phyloP scores from a whole-genome alignment of 139 green algal species.

The Asterochloris sp. region DNA sequence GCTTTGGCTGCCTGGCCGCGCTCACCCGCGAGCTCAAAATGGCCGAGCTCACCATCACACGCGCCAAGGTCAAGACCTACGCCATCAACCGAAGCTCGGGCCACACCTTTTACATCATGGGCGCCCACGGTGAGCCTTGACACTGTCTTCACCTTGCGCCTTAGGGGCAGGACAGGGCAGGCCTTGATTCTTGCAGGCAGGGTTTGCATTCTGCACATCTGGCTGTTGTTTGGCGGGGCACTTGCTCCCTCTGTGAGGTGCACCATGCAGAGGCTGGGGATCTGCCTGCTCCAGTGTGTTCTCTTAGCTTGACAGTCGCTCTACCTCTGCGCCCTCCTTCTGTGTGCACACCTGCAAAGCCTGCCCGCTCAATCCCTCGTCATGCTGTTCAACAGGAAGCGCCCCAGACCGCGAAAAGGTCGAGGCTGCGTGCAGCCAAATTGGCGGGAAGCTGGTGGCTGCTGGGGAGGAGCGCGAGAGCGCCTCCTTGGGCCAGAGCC shows the following conservation, averaged over 20 bases:
- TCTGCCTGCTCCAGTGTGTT: background rate
- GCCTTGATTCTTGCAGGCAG: too few relatives aligned
- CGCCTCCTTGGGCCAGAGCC: constrained; percentile 6
- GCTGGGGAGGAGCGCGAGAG: constrained; percentile 10
- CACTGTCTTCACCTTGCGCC: too few relatives aligned
- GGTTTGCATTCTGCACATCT: too few relatives aligned
- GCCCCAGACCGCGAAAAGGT: constrained; percentile 20
- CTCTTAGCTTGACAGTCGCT: background rate
- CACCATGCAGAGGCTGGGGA: background rate
- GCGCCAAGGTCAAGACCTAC: constrained; percentile 57
- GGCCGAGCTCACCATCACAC: constrained; percentile 41
- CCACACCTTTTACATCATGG: constrained; percentile 65
- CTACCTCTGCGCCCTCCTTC: too few relatives aligned
- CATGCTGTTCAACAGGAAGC: background rate
- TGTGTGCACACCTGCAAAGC: too few relatives aligned
- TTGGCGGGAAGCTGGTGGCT: constrained; percentile 48
- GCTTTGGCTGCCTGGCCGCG: constrained; percentile 44
- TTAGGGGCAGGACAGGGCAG: background rate
- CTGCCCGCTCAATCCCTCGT: too few relatives aligned
- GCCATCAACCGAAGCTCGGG: constrained; percentile 34
- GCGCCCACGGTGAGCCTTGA: background rate
- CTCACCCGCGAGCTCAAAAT: constrained; percentile 36
- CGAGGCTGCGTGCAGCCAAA: constrained; percentile 31
- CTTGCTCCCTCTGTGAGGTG: background rate
- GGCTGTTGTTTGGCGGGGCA: too few relatives aligned